Percentiles rank a stretch among this genome's conserved stretches.
phyloP scores from a whole-genome alignment of 108 stramenopile species.

The Phaeodactylum tricornutum region DNA sequence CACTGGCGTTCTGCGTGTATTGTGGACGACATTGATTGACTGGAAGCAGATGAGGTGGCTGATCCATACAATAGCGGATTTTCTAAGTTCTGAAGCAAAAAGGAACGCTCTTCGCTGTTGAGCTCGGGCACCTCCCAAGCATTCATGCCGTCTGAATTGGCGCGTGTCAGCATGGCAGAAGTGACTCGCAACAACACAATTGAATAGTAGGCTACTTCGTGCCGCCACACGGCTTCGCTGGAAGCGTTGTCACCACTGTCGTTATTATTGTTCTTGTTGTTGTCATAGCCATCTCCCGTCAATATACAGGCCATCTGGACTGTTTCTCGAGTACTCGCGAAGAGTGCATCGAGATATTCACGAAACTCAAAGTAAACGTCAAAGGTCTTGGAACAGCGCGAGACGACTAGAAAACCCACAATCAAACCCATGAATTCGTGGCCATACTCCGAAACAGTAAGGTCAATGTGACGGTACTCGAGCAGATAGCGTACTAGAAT shows the following conservation, averaged over 20 bases:
- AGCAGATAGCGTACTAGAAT: not conserved
- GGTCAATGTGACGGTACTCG: too few relatives aligned
- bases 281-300: conserved; percentile 5
- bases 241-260: too few relatives aligned
- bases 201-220: conserved; percentile 20
- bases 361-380: conserved; percentile 12
- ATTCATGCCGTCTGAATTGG: too few relatives aligned
- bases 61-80: too few relatives aligned
- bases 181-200: conserved; percentile 18
- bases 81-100: too few relatives aligned
- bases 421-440: conserved; percentile 15
- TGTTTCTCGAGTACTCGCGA: conserved; percentile 9
- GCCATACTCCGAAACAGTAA: conserved; percentile 15
- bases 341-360: conserved; percentile 6
- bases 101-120: conserved; percentile 9
- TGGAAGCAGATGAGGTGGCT: too few relatives aligned
- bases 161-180: too few relatives aligned
- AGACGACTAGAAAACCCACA: conserved; percentile 25
- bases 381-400: conserved; percentile 14
- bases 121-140: conserved; percentile 35
- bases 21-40: too few relatives aligned
- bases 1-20: not conserved
- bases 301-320: conserved; percentile 19
- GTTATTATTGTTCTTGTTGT: too few relatives aligned
- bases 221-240: conserved; percentile 29